Evolutionary conservation across 129 eudicot species (phyloP).

Genomic region (Ambrosia artemisiifolia): DNA sequence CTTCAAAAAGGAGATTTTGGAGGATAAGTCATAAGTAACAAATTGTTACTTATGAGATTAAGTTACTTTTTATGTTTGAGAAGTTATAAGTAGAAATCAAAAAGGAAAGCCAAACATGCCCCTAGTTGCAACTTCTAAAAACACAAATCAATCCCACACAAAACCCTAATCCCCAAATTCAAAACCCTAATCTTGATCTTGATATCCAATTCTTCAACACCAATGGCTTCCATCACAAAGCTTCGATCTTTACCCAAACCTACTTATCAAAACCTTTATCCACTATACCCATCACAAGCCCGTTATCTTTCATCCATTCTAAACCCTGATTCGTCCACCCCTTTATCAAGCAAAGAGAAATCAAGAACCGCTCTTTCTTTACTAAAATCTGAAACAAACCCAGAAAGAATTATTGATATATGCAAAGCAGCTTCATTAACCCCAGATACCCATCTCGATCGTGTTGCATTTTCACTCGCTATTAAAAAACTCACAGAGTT

Average conservation of each 20-base stretch:
- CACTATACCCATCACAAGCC: slow-evolving; percentile 17
- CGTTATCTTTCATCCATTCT: slow-evolving; percentile 57
- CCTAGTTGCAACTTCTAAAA: too few relatives aligned
- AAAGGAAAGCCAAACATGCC: too few relatives aligned
- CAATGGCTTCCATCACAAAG: slow-evolving; percentile 29
- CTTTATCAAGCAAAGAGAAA: slow-evolving; percentile 56
- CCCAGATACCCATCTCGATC: slow-evolving; percentile 75
- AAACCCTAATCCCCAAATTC: slow-evolving; percentile 35
- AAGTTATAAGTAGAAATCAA: too few relatives aligned
- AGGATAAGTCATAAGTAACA: too few relatives aligned
- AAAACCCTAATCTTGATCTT: slow-evolving; percentile 8
- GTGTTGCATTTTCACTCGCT: slow-evolving; percentile 66
- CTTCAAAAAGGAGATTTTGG: too few relatives aligned
- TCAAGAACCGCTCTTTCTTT: slow-evolving; percentile 65
- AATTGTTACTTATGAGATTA: too few relatives aligned
- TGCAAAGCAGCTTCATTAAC: slow-evolving; percentile 78
- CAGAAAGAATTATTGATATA: slow-evolving; percentile 68
- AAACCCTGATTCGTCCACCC: slow-evolving; percentile 55
- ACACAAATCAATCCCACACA: not conserved
- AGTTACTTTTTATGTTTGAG: too few relatives aligned
- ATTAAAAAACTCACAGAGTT: slow-evolving; percentile 51
- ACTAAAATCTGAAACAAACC: slow-evolving; percentile 64
- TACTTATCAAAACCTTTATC: not conserved
- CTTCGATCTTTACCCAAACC: slow-evolving; percentile 4
- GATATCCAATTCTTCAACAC: not conserved